phyloP scores from a whole-genome alignment of 352 stramenopile species.

The Phytophthora pisi region DNA sequence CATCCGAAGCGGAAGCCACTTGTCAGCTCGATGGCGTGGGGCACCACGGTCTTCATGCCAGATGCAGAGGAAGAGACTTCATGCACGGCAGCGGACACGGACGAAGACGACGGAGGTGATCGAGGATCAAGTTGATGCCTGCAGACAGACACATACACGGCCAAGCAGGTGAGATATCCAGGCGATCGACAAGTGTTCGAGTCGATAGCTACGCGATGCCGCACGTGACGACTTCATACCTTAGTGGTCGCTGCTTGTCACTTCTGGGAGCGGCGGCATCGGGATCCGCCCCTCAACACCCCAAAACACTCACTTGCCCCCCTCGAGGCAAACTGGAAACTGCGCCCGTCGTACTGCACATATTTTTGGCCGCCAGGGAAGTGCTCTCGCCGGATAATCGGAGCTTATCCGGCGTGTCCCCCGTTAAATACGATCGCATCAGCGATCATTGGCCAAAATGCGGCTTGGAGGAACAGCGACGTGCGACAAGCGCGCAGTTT shows the following conservation, averaged over 20 bases:
- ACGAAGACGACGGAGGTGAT: conserved; percentile 1
- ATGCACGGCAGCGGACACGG: neutral
- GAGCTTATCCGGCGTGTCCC: conserved; percentile 24
- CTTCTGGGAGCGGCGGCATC: neutral
- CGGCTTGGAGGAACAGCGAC: conserved; percentile 2
- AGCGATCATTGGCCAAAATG: conserved; percentile 11
- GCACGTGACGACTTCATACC: neutral
- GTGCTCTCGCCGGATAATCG: conserved; percentile 27
- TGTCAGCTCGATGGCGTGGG: neutral
- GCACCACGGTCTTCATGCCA: neutral
- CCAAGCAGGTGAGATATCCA: conserved; percentile 4
- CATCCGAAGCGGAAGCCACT: neutral
- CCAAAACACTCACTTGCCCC: conserved; percentile 18
- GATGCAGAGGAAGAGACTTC: conserved; percentile 3
- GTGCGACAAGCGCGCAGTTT: conserved; percentile 24
- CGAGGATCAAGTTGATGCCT: conserved; percentile 1
- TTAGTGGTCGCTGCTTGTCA: neutral
- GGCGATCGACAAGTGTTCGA: neutral
- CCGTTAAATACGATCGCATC: conserved; percentile 22
- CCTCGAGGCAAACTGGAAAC: conserved; percentile 39
- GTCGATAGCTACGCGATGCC: neutral
- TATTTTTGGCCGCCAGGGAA: conserved; percentile 39
- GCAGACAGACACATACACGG: neutral
- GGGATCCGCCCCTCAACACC: neutral
- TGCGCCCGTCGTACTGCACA: conserved; percentile 36